These are phyloP conservation scores for Tilletia caries DNA, from an alignment of 1,284 basidiomycete genomes.

Conservation along the genomic window DNA sequence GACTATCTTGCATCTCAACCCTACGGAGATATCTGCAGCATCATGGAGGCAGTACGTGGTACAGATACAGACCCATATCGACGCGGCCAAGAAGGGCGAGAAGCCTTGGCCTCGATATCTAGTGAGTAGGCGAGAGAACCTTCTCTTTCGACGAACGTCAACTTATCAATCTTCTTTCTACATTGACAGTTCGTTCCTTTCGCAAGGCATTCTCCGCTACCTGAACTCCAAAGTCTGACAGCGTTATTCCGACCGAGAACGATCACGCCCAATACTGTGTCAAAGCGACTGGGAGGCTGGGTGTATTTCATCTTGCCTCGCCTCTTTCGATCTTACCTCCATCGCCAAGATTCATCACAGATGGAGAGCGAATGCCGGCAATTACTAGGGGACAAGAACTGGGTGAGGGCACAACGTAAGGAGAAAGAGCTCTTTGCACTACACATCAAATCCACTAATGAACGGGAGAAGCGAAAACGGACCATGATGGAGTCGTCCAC, in stretches of 20 bases:
- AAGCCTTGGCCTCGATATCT: conserved; percentile 26
- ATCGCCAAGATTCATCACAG: neutral
- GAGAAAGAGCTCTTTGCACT: conserved; percentile 1
- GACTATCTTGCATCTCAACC: conserved; percentile 30
- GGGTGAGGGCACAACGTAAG: neutral
- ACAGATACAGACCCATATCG: conserved; percentile 58
- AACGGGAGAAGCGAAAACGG: no score
- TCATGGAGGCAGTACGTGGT: conserved; percentile 65
- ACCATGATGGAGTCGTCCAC: no score
- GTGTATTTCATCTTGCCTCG: conserved; percentile 8
- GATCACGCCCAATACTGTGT: conserved; percentile 16
- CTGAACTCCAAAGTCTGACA: conserved; percentile 9
- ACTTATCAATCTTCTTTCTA: conserved; percentile 9
- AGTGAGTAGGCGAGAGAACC: neutral
- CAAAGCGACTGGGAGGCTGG: conserved; percentile 7
- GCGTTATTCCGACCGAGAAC: conserved; percentile 9
- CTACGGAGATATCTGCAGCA: conserved; percentile 52
- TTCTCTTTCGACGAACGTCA: conserved; percentile 13
- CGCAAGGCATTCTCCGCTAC: conserved; percentile 16
- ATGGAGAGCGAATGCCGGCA: neutral
- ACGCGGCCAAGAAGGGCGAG: conserved; percentile 24
- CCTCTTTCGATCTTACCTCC: neutral
- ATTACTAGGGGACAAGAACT: neutral
- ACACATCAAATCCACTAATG: neutral
- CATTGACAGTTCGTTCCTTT: conserved; percentile 10